These are phyloP conservation scores for Ramaria sp. DNA, from an alignment of 768 basidiomycete species.

Conservation along the genomic window DNA sequence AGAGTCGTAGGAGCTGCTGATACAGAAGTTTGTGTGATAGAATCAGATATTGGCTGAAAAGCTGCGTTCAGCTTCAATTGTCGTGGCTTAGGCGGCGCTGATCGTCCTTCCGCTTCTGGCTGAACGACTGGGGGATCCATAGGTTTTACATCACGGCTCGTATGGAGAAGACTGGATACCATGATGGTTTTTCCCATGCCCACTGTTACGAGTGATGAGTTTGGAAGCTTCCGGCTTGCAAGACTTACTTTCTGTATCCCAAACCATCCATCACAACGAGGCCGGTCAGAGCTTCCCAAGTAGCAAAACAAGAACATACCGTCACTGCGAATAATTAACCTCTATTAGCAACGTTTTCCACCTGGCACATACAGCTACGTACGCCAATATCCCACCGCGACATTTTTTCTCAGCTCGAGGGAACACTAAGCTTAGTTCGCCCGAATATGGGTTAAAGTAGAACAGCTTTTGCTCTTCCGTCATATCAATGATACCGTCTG, in stretches of 20 bases:
- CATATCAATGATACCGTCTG: constrained; percentile 58
- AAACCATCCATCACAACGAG: neutral
- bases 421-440: constrained; percentile 78
- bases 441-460: constrained; percentile 87
- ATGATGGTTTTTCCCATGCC: constrained; percentile 96
- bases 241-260: constrained; percentile 38
- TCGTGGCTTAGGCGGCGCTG: constrained; percentile 30
- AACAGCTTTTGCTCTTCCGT: constrained; percentile 71
- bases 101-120: constrained; percentile 15
- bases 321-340: constrained; percentile 21
- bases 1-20: constrained; percentile 51
- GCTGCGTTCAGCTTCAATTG: constrained; percentile 54
- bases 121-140: constrained; percentile 20
- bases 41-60: constrained; percentile 37
- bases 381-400: constrained; percentile 87
- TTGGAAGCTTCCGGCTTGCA: neutral
- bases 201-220: constrained; percentile 40
- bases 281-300: neutral
- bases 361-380: constrained; percentile 21
- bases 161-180: constrained; percentile 83
- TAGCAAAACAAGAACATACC: constrained; percentile 22
- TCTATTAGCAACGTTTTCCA: neutral
- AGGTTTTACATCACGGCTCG: constrained; percentile 44
- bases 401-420: constrained; percentile 71
- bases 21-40: neutral